Percentiles rank a stretch among this genome's conserved stretches.
phyloP scores from a whole-genome alignment of 2,329 filamentous ascomycete species.

The Alternaria hordeiaustralica region DNA sequence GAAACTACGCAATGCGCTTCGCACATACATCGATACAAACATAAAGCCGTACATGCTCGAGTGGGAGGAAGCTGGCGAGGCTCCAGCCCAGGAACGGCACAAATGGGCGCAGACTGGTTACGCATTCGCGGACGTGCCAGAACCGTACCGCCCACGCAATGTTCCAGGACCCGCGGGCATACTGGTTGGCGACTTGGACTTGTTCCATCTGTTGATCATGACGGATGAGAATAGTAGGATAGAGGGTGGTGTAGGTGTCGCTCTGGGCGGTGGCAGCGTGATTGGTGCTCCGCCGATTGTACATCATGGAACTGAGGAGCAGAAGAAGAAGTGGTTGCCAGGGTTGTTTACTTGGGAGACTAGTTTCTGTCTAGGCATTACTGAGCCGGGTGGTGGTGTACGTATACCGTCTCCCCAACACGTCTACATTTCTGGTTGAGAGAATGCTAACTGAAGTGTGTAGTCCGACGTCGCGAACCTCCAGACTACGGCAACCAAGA shows the following conservation, averaged over 20 bases:
- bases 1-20: conserved; percentile 62
- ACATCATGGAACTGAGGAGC: conserved; percentile 65
- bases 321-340: conserved; percentile 66
- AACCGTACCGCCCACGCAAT: conserved; percentile 51
- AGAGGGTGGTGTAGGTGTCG: conserved; percentile 64
- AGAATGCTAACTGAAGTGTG: conserved; percentile 7
- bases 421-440: neutral
- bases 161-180: conserved; percentile 48
- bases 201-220: conserved; percentile 57
- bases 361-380: conserved; percentile 69
- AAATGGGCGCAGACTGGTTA: conserved; percentile 52
- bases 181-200: conserved; percentile 44
- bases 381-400: conserved; percentile 63
- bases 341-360: conserved; percentile 65
- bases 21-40: conserved; percentile 65
- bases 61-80: conserved; percentile 64
- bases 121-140: conserved; percentile 53
- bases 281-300: conserved; percentile 71
- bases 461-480: conserved; percentile 69
- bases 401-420: conserved; percentile 5
- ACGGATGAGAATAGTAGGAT: conserved; percentile 63
- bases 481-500: conserved; percentile 71
- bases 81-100: conserved; percentile 54
- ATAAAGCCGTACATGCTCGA: conserved; percentile 66
- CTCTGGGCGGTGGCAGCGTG: conserved; percentile 64